phyloP scores from a whole-genome alignment of 2,329 filamentous ascomycete genomes.

The Penicillium glabrum region DNA sequence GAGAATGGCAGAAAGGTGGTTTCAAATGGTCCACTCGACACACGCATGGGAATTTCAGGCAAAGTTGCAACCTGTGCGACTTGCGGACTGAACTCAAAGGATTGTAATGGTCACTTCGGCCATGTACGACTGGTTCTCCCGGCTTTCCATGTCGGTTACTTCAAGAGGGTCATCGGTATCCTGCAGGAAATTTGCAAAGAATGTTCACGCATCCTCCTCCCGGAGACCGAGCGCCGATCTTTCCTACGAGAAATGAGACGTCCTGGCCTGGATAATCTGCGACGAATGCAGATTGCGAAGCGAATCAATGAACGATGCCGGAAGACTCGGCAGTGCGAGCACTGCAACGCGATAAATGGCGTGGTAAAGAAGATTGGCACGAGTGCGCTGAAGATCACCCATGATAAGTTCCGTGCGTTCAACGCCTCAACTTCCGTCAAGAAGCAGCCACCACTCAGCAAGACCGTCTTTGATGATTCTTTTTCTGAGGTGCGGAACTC shows the following conservation, averaged over 20 bases:
- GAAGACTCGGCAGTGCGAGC: conserved; percentile 78
- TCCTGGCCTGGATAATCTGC: conserved; percentile 81
- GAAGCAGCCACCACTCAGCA: conserved; percentile 79
- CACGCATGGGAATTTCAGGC: conserved; percentile 82
- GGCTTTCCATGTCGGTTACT: conserved; percentile 92
- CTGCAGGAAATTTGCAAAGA: conserved; percentile 96
- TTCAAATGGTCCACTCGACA: conserved; percentile 81
- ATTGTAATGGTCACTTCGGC: conserved; percentile 94
- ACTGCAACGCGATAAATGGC: conserved; percentile 81
- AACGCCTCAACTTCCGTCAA: conserved; percentile 84
- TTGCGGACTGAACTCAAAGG: conserved; percentile 75
- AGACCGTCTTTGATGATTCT: conserved; percentile 80
- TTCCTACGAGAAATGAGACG: conserved; percentile 79
- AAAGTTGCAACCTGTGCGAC: conserved; percentile 79
- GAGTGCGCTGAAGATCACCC: conserved; percentile 83
- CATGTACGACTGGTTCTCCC: conserved; percentile 88
- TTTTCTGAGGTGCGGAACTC: conserved; percentile 76
- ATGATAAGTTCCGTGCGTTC: conserved; percentile 87
- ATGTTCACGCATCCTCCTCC: conserved; percentile 79
- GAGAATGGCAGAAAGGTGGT: conserved; percentile 74
- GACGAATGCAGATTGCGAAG: conserved; percentile 80
- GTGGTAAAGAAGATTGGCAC: conserved; percentile 84
- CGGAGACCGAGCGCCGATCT: conserved; percentile 72
- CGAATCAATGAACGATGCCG: conserved; percentile 85
- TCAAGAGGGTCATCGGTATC: conserved; percentile 88